Evolutionary conservation across 2,329 filamentous ascomycete species (phyloP), one percentile per base, ranked within the genome.

Genomic region (Orbilia blumenaviensis): DNA sequence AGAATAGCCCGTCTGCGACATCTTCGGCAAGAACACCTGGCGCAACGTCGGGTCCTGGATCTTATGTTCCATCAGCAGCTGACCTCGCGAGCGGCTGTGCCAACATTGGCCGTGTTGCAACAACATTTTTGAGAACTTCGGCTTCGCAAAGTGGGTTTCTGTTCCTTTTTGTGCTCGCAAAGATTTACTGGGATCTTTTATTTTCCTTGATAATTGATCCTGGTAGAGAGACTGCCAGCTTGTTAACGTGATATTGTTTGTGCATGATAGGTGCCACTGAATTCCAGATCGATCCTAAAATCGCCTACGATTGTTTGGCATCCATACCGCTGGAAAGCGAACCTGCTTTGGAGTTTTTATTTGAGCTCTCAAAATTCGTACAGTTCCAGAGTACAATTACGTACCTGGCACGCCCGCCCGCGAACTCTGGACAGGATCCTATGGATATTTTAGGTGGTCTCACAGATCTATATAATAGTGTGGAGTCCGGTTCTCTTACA

Each of bases 381-480:
- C 73, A 69, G 23, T 77, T 71, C 60, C 64, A 71, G 25, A 69
- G 66, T 38, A 77, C 73, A 1, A 32, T 77, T 16, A 16, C 38
- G n/a, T 69, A 77, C n/a, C 34, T 77, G 18, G 66, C 64, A 25
- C 42, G 61, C n/a, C 73, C 73, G 29, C 73, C 73, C 8, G 38
- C 54, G 10, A 61, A 71, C 9, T 77, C 73, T 29, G 66, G 73
- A 25, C 73, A 71, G 34, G 66, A 77, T 42, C 66, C 66, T 62
- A 66, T 77, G 64, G 73, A 77, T 46, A 44, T 77, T 42, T 12
- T 77, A 8, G 66, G 66, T 10, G 73, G 73, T 2, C n/a, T 77
- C 34, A 60, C 23, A 10, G 50, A 71, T 36, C 25, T 77, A 32
- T 64, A 42, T 18, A 69, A 46, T 14, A 50, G 36, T 14, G 66